Conservation (phyloP, 768 basidiomycete species). For the Pisolithus microcarpus region DNA sequence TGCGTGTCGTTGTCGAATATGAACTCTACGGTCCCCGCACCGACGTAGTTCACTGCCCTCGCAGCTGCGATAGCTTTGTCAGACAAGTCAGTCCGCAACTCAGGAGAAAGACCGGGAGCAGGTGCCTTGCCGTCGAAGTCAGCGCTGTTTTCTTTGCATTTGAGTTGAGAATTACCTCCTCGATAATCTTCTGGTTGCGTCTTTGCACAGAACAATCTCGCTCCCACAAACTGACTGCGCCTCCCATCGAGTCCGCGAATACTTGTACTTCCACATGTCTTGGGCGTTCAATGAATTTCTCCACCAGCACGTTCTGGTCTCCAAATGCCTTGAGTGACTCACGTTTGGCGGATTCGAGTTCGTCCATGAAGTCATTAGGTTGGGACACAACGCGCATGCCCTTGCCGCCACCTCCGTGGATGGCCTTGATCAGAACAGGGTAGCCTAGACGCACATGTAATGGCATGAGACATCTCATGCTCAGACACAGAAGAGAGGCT, state of each 20-base stretch:
- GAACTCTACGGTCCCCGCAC: constrained; percentile 93
- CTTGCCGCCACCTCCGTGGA: constrained; percentile 92
- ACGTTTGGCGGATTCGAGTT: constrained; percentile 79
- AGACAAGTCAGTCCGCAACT: constrained; percentile 74
- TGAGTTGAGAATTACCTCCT: constrained; percentile 46
- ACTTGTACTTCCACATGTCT: constrained; percentile 94
- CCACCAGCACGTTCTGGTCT: constrained; percentile 78
- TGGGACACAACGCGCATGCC: constrained; percentile 83
- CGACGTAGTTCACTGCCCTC: constrained; percentile 83
- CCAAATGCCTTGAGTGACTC: constrained; percentile 87
- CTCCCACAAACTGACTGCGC: constrained; percentile 91
- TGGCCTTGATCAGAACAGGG: constrained; percentile 93
- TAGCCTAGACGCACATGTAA: constrained; percentile 47
- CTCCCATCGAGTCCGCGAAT: constrained; percentile 78
- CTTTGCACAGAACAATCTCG: constrained; percentile 89
- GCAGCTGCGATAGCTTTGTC: constrained; percentile 90
- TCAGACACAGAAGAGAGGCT: background rate
- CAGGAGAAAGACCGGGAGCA: constrained; percentile 77
- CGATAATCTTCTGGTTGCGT: constrained; percentile 91
- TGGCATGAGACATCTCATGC: background rate
- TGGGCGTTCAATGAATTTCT: constrained; percentile 82
- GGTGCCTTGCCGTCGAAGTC: constrained; percentile 54
- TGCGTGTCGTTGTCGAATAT: constrained; percentile 89
- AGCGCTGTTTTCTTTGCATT: background rate
- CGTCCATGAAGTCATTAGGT: constrained; percentile 66